Conservation (phyloP, 768 basidiomycete genomes). For the Tremella fuciformis region DNA sequence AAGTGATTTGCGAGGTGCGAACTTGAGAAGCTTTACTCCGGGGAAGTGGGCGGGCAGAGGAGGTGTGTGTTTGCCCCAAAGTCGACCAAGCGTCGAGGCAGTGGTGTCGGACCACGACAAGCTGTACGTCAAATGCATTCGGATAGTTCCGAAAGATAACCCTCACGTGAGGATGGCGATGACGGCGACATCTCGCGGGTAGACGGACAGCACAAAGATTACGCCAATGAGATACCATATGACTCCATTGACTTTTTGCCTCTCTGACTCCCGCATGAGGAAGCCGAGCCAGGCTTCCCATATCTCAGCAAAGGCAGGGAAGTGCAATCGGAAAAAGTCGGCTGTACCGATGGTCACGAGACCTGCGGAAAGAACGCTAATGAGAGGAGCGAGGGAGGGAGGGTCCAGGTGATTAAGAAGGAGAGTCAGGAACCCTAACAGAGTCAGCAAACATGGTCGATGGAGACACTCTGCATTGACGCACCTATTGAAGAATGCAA, state of each 20-base stretch:
- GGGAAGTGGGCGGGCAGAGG: slow-evolving; percentile 57
- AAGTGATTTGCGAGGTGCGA: slow-evolving; percentile 77
- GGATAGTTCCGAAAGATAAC: not conserved
- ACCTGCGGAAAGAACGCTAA: slow-evolving; percentile 64
- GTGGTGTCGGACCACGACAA: slow-evolving; percentile 95
- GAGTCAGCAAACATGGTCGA: not conserved
- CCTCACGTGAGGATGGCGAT: slow-evolving; percentile 83
- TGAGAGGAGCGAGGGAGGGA: slow-evolving; percentile 58
- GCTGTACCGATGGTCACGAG: slow-evolving; percentile 68
- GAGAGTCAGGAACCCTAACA: slow-evolving; percentile 63
- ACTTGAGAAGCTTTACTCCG: slow-evolving; percentile 58
- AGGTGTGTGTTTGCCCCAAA: slow-evolving; percentile 70
- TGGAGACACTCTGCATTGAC: slow-evolving; percentile 41
- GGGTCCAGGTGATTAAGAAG: slow-evolving; percentile 59
- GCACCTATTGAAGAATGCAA: slow-evolving; percentile 84
- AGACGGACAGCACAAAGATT: slow-evolving; percentile 67
- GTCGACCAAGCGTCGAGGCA: slow-evolving; percentile 85
- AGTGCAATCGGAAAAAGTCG: slow-evolving; percentile 71
- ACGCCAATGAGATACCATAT: slow-evolving; percentile 89
- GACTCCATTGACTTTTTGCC: slow-evolving; percentile 78
- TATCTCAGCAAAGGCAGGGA: slow-evolving; percentile 62
- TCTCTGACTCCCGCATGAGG: slow-evolving; percentile 86
- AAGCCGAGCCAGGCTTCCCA: slow-evolving; percentile 74
- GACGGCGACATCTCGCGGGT: slow-evolving; percentile 84
- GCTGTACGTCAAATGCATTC: slow-evolving; percentile 54